Evolutionary conservation across 495 filamentous ascomycete genomes (phyloP).

Genomic region (Beverwykella pulmonaria): DNA sequence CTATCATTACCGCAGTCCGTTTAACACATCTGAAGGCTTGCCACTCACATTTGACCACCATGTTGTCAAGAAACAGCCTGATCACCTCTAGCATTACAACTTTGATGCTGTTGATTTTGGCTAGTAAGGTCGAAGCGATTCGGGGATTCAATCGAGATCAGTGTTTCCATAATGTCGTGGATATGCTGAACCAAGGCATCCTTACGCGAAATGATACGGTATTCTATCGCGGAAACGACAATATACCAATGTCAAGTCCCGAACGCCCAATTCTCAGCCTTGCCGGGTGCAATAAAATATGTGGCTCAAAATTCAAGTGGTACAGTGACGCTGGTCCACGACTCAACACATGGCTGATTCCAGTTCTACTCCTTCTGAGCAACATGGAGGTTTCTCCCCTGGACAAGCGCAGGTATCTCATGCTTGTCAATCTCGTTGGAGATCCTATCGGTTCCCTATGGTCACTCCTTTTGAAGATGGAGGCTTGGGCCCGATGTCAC

Average conservation of each 20-base stretch:
- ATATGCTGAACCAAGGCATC: constrained; percentile 2
- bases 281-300: constrained; percentile 23
- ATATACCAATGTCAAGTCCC: not conserved
- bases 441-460: constrained; percentile 45
- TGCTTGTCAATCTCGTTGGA: constrained; percentile 43
- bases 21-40: not conserved
- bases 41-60: not conserved
- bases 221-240: constrained; percentile 13
- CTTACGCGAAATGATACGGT: constrained; percentile 11
- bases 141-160: constrained; percentile 1
- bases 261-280: constrained; percentile 20
- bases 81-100: not conserved
- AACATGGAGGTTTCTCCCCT: constrained; percentile 43
- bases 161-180: not conserved
- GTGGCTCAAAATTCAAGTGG: constrained; percentile 17
- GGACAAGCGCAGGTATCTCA: constrained; percentile 40
- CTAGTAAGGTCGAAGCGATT: not conserved
- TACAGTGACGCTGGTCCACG: constrained; percentile 30
- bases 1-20: not conserved
- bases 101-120: not conserved
- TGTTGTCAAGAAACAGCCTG: not conserved
- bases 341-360: constrained; percentile 43
- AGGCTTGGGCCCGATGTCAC: constrained; percentile 41
- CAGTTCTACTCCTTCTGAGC: constrained; percentile 41
- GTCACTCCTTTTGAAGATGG: constrained; percentile 41